phyloP scores from a whole-genome alignment of 2,329 filamentous ascomycete genomes.

The Teratosphaeria nubilosa region DNA sequence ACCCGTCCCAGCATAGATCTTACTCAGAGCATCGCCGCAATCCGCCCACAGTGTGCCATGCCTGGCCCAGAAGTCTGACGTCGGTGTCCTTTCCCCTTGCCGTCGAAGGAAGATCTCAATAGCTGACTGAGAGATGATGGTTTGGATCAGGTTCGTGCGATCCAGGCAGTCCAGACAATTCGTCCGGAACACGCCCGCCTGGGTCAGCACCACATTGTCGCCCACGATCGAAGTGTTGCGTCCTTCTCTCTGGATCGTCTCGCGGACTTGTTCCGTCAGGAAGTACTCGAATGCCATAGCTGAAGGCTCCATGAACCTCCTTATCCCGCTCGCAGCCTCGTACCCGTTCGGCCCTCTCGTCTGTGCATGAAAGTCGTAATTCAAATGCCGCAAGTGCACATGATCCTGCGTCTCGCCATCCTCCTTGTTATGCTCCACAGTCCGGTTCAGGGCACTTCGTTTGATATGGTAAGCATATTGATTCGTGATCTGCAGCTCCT shows the following conservation, averaged over 20 bases:
- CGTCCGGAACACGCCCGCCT: conserved; percentile 90
- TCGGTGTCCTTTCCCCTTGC: conserved; percentile 52
- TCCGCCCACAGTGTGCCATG: conserved; percentile 95
- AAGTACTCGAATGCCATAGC: conserved; percentile 90
- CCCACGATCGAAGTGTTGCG: conserved; percentile 16
- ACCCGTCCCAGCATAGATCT: conserved; percentile 93
- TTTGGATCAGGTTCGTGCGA: conserved; percentile 91
- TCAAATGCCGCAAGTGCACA: conserved; percentile 66
- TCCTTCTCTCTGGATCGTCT: conserved; percentile 35
- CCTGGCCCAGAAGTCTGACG: conserved; percentile 78
- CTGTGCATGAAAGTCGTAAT: conserved; percentile 95
- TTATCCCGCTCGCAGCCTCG: conserved; percentile 79
- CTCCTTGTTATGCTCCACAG: conserved; percentile 36
- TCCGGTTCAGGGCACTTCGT: conserved; percentile 58
- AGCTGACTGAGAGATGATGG: conserved; percentile 88
- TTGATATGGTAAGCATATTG: conserved; percentile 70
- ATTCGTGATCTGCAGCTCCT: conserved; percentile 72
- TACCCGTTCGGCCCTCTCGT: conserved; percentile 80
- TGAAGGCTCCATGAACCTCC: conserved; percentile 64
- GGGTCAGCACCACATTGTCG: conserved; percentile 56
- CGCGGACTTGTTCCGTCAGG: conserved; percentile 61
- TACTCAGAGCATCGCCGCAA: conserved; percentile 86
- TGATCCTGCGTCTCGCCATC: conserved; percentile 50
- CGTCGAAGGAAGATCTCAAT: conserved; percentile 75
- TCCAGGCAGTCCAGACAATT: conserved; percentile 96